Evolutionary conservation across 2,329 filamentous ascomycete genomes (phyloP), one percentile per base, ranked within the genome.

Genomic region (Xylaria hypoxylon): DNA sequence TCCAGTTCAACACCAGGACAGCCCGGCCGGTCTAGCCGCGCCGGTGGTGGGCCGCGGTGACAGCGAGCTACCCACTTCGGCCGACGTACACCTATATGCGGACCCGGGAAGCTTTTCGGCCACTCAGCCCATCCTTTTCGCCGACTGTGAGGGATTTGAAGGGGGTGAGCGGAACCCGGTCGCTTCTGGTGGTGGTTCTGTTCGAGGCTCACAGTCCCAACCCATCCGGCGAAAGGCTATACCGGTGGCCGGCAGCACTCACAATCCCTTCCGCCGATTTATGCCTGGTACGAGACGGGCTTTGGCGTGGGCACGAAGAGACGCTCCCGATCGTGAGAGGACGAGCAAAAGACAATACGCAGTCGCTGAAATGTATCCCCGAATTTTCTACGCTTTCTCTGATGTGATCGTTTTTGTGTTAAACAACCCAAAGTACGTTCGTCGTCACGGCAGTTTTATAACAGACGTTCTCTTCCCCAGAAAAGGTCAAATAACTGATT

Each of bases 131-230:
- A 47, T 58, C 3, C 42, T 58, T 6, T 58, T 59, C 28, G 56
- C 56, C 2, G 56, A 59, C 28, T 59, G 56, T 26, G 56, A 59
- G 26, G 56, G 56, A 5, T 59, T 59, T 15, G 42, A 59, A 24
- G 56, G 56, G 3, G 56, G 56, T 8, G 56, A 59, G n/a, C 15
- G 55, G 17, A 40, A 58, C 10, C 15, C 55, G 5, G 28, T 58
- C n/a, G 55, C 55, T 2, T 33, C 31, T 10, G 31, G 31, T 10
- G 31, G 31, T 33, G 31, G n/a, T n/a, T n/a, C 31, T 33, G 31
- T 33, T 33, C 31, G 31, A 33, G 31, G 31, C 10, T 33, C 31
- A 33, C 55, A 58, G n/a, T 28, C 52, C 17, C 17, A 17, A 10
- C 26, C 31, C 19, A 45, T 22, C 28, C 5, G 31, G 19, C 28